These are phyloP conservation scores for Aspergillus sp. DNA, from an alignment of 2,329 filamentous ascomycete species.

Conservation along the genomic window DNA sequence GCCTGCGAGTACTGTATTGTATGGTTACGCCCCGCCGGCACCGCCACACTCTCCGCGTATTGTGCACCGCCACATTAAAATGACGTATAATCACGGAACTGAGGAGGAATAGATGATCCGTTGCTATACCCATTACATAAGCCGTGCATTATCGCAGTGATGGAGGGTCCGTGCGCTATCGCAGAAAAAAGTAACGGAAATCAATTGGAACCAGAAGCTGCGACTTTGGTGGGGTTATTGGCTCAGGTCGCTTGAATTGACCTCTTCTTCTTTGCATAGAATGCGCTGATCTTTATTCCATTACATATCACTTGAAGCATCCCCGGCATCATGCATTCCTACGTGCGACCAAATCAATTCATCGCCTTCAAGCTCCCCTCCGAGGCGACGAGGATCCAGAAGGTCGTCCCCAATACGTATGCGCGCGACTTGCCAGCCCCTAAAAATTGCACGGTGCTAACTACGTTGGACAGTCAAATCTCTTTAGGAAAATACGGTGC, in stretches of 20 bases:
- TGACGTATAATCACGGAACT: not conserved
- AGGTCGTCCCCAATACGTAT: constrained; percentile 66
- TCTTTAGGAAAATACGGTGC: constrained; percentile 90
- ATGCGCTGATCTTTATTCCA: not conserved
- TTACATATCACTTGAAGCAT: not conserved
- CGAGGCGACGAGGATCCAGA: constrained; percentile 58
- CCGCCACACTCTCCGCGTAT: not conserved
- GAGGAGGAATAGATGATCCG: constrained; percentile 12
- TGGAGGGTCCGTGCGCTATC: constrained; percentile 23
- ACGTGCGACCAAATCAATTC: constrained; percentile 39
- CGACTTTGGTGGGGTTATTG: not conserved
- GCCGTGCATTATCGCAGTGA: constrained; percentile 12
- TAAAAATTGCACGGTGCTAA: constrained; percentile 10
- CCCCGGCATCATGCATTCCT: constrained; percentile 38
- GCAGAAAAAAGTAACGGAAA: constrained; percentile 19
- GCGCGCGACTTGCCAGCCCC: constrained; percentile 39
- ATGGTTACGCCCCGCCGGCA: constrained; percentile 1
- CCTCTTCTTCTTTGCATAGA: not conserved
- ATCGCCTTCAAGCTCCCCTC: constrained; percentile 51
- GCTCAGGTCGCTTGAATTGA: not conserved
- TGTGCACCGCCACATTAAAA: not conserved
- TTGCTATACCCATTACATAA: constrained; percentile 9
- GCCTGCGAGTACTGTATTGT: constrained; percentile 10
- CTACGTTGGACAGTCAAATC: constrained; percentile 63
- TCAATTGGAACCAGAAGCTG: not conserved